Evolutionary conservation across 2,329 filamentous ascomycete species (phyloP).

Genomic region (Chaetomiaceae sp.): DNA sequence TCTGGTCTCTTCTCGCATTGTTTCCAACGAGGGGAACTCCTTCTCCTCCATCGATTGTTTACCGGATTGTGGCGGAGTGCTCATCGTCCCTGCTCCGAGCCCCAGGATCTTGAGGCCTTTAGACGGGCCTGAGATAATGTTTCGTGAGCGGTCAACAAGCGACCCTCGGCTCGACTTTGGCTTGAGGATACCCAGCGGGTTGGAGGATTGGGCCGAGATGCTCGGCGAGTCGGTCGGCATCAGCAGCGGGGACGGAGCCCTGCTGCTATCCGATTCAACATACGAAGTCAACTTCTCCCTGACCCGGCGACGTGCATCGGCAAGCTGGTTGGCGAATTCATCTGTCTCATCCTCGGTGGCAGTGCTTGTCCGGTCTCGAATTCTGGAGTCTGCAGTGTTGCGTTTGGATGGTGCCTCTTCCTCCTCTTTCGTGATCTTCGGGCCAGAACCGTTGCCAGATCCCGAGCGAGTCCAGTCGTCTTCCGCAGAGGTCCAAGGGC

Average conservation of each 20-base stretch:
- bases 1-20: constrained; percentile 27
- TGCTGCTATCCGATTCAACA: constrained; percentile 56
- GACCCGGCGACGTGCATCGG: constrained; percentile 63
- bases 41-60: constrained; percentile 36
- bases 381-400: constrained; percentile 6
- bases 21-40: constrained; percentile 23
- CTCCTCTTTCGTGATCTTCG: constrained; percentile 9
- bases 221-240: constrained; percentile 33
- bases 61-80: constrained; percentile 36
- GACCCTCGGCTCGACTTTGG: constrained; percentile 65
- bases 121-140: constrained; percentile 38
- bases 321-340: constrained; percentile 69
- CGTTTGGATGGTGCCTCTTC: constrained; percentile 1
- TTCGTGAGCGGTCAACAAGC: constrained; percentile 43
- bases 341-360: constrained; percentile 52
- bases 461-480: constrained; percentile 24
- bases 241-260: constrained; percentile 39
- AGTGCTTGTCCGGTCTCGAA: constrained; percentile 17
- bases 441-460: constrained; percentile 10
- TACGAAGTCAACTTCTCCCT: constrained; percentile 69
- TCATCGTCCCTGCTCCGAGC: constrained; percentile 42
- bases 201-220: constrained; percentile 20
- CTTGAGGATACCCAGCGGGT: constrained; percentile 51
- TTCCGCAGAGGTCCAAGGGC: constrained; percentile 42
- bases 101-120: constrained; percentile 61